A percentile compares a stretch with the other conserved stretches of the same genome.
Conservation (phyloP, 768 basidiomycete species). For the Aureoboletus auriporus region DNA sequence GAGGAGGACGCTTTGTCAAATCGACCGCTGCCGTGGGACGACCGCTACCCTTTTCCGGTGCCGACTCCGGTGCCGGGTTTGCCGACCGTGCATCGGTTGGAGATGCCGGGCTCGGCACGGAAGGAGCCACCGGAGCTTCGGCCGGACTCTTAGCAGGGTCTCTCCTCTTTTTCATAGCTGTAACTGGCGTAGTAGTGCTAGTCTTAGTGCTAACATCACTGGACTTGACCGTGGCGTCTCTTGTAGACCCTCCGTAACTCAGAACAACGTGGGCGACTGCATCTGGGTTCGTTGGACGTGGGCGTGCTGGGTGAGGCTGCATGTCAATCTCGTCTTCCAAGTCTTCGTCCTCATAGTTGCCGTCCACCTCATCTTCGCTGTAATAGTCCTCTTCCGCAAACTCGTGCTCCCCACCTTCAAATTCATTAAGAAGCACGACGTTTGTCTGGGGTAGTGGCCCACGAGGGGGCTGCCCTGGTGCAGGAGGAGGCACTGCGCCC, state of each 20-base stretch:
- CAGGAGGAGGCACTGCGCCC: slow-evolving; percentile 26
- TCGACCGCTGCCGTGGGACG: slow-evolving; percentile 31
- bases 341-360: slow-evolving; percentile 38
- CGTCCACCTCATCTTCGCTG: slow-evolving; percentile 46
- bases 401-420: slow-evolving; percentile 33
- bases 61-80: slow-evolving; percentile 30
- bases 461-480: slow-evolving; percentile 30
- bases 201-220: slow-evolving; percentile 27
- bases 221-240: slow-evolving; percentile 10
- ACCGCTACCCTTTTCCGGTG: slow-evolving; percentile 30
- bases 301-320: slow-evolving; percentile 21
- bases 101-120: slow-evolving; percentile 28
- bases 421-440: slow-evolving; percentile 39
- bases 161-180: slow-evolving; percentile 43
- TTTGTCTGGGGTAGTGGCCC: slow-evolving; percentile 30
- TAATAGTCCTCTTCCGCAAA: slow-evolving; percentile 41
- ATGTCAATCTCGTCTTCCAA: slow-evolving; percentile 29
- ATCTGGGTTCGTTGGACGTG: slow-evolving; percentile 19
- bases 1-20: slow-evolving; percentile 38
- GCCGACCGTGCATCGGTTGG: slow-evolving; percentile 20
- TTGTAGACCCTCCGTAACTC: slow-evolving; percentile 35
- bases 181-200: slow-evolving; percentile 18
- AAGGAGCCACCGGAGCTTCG: slow-evolving; percentile 20
- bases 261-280: slow-evolving; percentile 37
- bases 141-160: slow-evolving; percentile 22